Percentiles rank a stretch among this genome's conserved stretches.
Conservation (phyloP, 345 rosid genomes). For the thale cress (Arabidopsis thaliana) region TAIR10.1 NC_003074.8:18619001-18619500, state of each 20-base stretch:
- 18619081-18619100: neutral
- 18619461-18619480: neutral
- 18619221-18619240: neutral
- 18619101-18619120: neutral
- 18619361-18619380: conserved; percentile 36
- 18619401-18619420: neutral
- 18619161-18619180: too few relatives aligned
- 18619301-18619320: conserved; percentile 40
- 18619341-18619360: conserved; percentile 37
- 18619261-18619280: conserved; percentile 27
- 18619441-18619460: neutral
- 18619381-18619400: conserved; percentile 23
- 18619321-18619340: conserved; percentile 46
- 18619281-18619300: conserved; percentile 26
- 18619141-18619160: neutral
- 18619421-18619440: conserved; percentile 1
- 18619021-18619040: neutral
- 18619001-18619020: neutral
- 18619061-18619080: neutral
- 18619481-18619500: neutral
- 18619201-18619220: neutral
- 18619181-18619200: neutral
- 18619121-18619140: neutral
- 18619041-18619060: neutral
- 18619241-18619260: conserved; percentile 3